Evolutionary conservation across 495 filamentous ascomycete species (phyloP), one percentile per base, ranked within the genome.

Genomic region (Aspergillus indologenus): DNA sequence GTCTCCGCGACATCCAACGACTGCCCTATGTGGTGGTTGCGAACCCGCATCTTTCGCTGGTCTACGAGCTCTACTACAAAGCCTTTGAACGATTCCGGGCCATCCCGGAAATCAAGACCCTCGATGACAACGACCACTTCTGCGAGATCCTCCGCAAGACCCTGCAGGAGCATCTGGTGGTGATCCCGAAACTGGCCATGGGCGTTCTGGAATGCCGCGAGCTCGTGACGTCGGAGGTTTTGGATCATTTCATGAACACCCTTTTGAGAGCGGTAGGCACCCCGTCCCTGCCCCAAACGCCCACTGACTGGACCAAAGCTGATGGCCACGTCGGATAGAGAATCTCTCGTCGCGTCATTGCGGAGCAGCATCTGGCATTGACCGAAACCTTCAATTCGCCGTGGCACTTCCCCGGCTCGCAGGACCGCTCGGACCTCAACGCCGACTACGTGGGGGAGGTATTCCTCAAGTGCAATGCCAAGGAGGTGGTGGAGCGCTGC

Each of bases 1-100:
- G 94, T 17, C 87, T 99, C 53, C 90, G 95, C 47, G 93, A 99
- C 68, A 98, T 99, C 81, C 95, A 99, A 75, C 92, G 88, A 56
- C 78, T 99, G 45, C 94, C 94, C 19, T 99, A 96, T 66, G 91
- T 95, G 14, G 93, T 97, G 31, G 89, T 98, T 18, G 91, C 91
- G n/a, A 99, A 99, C 67, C 85, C 85, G 12, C 90, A 98, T 67
- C 86, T 99, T 56, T 91, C 88, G 60, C 86, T 93, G 58, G 95
- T 98, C 15, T 98, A 98, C 76, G 92, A 98, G 68, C 79, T 97
- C 6, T 99, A 99, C 76, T 96, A 96, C 75, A 85, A 85, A 62
- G 94, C 94, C 20, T 99, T 99, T 63, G 95, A 99, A 62, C 86
- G 79, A 54, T 86, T 96, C 53, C 88, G 94, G 23, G 85, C 87